Percentiles rank a stretch among this genome's conserved stretches.
Evolutionary conservation across 2,329 filamentous ascomycete genomes (phyloP).

Genomic region (Fusarium papillatum): DNA sequence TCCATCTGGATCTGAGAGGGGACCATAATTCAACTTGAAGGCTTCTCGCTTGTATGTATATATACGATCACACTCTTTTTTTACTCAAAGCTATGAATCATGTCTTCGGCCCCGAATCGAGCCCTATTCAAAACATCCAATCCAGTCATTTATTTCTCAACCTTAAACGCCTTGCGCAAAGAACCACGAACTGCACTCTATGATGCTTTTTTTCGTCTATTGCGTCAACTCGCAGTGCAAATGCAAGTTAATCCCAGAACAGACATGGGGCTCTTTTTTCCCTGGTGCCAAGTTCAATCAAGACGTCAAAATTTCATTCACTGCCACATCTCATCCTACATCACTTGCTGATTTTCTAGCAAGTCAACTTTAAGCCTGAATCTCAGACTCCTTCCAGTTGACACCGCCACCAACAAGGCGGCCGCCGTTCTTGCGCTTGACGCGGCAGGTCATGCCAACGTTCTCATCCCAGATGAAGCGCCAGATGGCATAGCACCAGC

Average conservation of each 20-base stretch:
- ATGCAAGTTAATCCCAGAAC: background rate
- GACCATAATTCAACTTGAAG: background rate
- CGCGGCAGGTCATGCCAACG: constrained; percentile 91
- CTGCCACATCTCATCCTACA: constrained; percentile 6
- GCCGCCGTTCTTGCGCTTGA: constrained; percentile 89
- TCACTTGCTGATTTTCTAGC: background rate
- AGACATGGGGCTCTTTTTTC: background rate
- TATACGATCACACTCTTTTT: background rate
- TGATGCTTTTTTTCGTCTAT: constrained; percentile 9
- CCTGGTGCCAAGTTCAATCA: background rate
- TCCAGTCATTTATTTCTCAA: constrained; percentile 10
- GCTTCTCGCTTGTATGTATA: background rate
- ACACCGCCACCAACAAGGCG: constrained; percentile 66
- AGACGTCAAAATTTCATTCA: constrained; percentile 10
- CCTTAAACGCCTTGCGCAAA: constrained; percentile 32
- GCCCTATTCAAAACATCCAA: background rate
- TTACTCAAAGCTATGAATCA: background rate
- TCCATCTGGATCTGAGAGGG: background rate
- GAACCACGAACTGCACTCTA: constrained; percentile 7
- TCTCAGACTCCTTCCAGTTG: constrained; percentile 77
- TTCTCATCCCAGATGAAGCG: constrained; percentile 93
- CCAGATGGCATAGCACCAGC: constrained; percentile 95
- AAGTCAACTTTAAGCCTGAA: constrained; percentile 67
- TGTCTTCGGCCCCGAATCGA: background rate
- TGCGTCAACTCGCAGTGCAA: background rate